Evolutionary conservation across 768 basidiomycete species (phyloP).

Genomic region (Boletus rubroflammeus): DNA sequence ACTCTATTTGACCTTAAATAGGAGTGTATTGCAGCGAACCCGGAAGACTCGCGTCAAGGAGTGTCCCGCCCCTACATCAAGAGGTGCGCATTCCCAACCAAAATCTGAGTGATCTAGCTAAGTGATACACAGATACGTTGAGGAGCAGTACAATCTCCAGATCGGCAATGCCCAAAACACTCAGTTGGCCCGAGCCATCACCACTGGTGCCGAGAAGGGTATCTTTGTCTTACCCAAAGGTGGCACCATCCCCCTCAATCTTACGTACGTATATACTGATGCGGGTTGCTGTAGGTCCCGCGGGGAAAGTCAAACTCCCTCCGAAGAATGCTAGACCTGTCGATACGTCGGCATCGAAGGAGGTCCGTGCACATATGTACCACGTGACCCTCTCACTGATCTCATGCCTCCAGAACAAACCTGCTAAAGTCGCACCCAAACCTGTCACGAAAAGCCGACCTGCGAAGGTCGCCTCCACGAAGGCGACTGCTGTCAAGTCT

Average conservation of each 20-base stretch:
- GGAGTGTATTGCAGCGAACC: constrained; percentile 77
- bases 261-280: constrained; percentile 2
- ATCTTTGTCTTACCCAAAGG: constrained; percentile 89
- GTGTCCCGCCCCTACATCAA: constrained; percentile 92
- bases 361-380: constrained; percentile 39
- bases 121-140: constrained; percentile 62
- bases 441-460: constrained; percentile 22
- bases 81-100: constrained; percentile 55
- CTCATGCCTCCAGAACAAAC: constrained; percentile 24
- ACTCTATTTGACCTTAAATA: constrained; percentile 34
- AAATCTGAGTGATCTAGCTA: constrained; percentile 13
- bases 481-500: constrained; percentile 23
- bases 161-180: constrained; percentile 75
- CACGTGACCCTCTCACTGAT: constrained; percentile 24
- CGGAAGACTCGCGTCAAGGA: constrained; percentile 75
- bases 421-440: constrained; percentile 33
- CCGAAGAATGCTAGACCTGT: constrained; percentile 50
- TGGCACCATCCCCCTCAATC: constrained; percentile 24
- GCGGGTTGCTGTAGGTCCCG: constrained; percentile 32
- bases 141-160: constrained; percentile 75
- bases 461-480: constrained; percentile 27
- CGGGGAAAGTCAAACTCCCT: constrained; percentile 64
- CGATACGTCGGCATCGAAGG: constrained; percentile 54
- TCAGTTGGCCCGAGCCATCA: constrained; percentile 78
- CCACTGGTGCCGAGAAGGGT: constrained; percentile 76